Evolutionary conservation across 352 stramenopile genomes (phyloP).

Genomic region (Phytophthora macrochlamydospora): DNA sequence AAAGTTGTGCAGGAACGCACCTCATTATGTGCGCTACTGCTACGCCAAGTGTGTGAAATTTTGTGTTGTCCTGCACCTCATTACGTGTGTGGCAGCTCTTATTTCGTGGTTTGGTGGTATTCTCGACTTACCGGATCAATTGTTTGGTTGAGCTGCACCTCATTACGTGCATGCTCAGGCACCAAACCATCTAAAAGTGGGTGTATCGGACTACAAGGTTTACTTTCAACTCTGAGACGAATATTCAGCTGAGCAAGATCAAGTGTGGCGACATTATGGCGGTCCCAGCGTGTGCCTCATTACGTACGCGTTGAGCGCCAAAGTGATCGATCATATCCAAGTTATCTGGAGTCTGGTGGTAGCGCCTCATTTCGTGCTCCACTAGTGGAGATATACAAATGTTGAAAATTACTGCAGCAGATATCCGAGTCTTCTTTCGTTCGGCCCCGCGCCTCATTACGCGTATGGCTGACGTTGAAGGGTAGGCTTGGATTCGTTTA

Average conservation of each 20-base stretch:
- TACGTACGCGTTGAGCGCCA: too few relatives aligned
- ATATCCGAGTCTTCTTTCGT: neutral
- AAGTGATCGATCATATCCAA: too few relatives aligned
- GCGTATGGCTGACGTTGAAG: neutral
- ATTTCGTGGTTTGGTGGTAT: neutral
- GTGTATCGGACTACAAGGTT: too few relatives aligned
- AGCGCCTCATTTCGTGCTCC: constrained; percentile 24
- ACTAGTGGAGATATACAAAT: neutral
- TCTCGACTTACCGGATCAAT: constrained; percentile 1
- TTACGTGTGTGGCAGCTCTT: constrained; percentile 6
- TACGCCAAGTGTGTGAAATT: neutral
- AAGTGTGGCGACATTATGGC: too few relatives aligned
- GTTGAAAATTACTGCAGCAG: neutral
- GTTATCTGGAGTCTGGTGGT: too few relatives aligned
- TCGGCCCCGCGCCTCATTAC: constrained; percentile 26
- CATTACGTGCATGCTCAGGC: constrained; percentile 18
- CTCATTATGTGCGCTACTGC: constrained; percentile 24
- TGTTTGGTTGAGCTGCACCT: constrained; percentile 11
- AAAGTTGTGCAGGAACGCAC: neutral
- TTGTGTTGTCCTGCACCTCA: constrained; percentile 20
- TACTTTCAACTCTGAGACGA: too few relatives aligned
- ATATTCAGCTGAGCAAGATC: too few relatives aligned
- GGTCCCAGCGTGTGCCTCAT: too few relatives aligned
- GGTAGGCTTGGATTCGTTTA: too few relatives aligned
- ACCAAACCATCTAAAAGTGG: neutral